A percentile compares a stretch with the other conserved stretches of the same genome.
Conservation (phyloP, 208 protist genomes). For the Tritrichomonas musculus region DNA sequence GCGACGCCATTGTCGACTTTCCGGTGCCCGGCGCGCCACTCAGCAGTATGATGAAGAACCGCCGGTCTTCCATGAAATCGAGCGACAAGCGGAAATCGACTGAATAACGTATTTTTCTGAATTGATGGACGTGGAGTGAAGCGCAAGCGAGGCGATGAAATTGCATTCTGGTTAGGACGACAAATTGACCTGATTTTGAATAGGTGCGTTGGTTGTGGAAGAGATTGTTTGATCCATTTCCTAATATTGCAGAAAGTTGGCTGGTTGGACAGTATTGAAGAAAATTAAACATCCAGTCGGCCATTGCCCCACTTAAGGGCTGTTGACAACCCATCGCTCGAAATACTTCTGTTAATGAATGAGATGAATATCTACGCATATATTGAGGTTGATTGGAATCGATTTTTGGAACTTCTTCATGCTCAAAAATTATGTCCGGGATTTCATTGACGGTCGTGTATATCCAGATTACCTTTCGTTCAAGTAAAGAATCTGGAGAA, state of each 20-base stretch:
- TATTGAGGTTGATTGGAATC: neutral
- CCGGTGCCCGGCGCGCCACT: conserved; percentile 42
- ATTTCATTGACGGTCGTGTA: neutral
- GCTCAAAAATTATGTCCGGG: neutral
- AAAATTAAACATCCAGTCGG: conserved; percentile 6
- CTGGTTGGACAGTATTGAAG: neutral
- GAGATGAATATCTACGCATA: neutral
- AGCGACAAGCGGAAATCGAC: neutral
- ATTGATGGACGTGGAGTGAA: conserved; percentile 2
- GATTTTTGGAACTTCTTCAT: neutral
- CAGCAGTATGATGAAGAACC: conserved; percentile 32
- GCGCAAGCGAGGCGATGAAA: neutral
- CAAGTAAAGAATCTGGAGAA: too few relatives aligned
- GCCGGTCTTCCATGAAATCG: neutral
- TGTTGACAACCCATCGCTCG: neutral
- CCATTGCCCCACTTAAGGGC: neutral
- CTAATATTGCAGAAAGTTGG: neutral
- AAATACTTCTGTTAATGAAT: neutral
- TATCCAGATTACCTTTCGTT: neutral
- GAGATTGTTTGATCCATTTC: neutral
- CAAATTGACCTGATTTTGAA: neutral
- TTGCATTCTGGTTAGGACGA: neutral
- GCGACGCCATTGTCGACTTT: conserved; percentile 46
- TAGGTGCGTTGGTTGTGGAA: neutral
- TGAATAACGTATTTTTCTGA: neutral